Evolutionary conservation across 75 land plant genomes (phyloP).

Genomic region (Cryptomeria japonica): DNA sequence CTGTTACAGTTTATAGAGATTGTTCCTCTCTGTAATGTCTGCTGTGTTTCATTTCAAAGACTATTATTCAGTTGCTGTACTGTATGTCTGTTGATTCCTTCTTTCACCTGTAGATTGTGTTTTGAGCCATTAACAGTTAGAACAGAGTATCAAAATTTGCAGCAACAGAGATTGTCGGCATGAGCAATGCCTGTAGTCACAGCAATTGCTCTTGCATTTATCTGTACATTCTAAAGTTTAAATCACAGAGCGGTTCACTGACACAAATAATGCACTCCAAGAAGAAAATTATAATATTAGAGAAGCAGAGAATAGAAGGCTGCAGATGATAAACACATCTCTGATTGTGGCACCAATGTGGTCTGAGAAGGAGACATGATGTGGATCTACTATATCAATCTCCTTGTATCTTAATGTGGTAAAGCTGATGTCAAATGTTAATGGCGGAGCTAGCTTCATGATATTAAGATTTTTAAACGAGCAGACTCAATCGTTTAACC

Average conservation of each 20-base stretch:
- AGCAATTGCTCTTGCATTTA: background rate
- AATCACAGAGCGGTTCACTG: background rate
- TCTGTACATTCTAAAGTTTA: background rate
- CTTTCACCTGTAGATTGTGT: no score
- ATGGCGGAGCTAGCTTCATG: slow-evolving; percentile 90
- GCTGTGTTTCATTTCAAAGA: no score
- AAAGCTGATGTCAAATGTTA: slow-evolving; percentile 75
- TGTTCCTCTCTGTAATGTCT: no score
- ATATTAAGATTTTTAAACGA: slow-evolving; percentile 47
- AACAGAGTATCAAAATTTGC: no score
- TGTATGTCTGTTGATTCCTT: no score
- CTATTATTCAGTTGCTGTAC: no score
- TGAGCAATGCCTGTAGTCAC: background rate
- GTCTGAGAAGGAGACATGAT: slow-evolving; percentile 67
- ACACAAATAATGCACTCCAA: background rate
- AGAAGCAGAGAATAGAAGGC: slow-evolving; percentile 69
- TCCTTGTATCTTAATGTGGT: slow-evolving; percentile 86
- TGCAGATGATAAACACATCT: slow-evolving; percentile 84
- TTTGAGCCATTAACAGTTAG: no score
- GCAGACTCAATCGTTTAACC: slow-evolving; percentile 52
- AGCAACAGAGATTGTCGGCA: no score
- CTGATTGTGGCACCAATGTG: slow-evolving; percentile 62
- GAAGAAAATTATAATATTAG: background rate
- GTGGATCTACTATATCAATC: slow-evolving; percentile 88
- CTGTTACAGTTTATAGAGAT: no score